phyloP scores from a whole-genome alignment of 2,329 filamentous ascomycete species.

The Fonsecaea monophora region DNA sequence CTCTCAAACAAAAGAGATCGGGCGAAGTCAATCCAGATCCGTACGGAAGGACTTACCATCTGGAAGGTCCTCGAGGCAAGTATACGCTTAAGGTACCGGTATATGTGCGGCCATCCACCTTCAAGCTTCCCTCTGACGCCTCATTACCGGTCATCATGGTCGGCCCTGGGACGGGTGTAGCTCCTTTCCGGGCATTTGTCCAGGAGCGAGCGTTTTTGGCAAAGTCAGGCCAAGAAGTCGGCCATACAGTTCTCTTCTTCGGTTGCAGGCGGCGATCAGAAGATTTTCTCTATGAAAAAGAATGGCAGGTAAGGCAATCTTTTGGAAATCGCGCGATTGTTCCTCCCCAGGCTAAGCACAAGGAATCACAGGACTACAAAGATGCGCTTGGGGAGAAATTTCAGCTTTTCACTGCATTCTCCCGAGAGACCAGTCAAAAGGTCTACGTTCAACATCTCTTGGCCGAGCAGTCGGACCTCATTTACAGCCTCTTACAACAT shows the following conservation, averaged over 20 bases:
- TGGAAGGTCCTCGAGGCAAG: conserved; percentile 90
- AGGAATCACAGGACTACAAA: not conserved
- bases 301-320: conserved; percentile 10
- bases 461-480: not conserved
- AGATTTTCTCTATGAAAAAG: conserved; percentile 48
- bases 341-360: not conserved
- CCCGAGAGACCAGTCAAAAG: conserved; percentile 1
- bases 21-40: conserved; percentile 78
- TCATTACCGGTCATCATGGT: conserved; percentile 94
- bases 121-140: conserved; percentile 97
- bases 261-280: conserved; percentile 49
- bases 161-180: conserved; percentile 93
- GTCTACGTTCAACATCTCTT: conserved; percentile 17
- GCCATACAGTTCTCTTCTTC: conserved; percentile 51
- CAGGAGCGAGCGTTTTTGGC: conserved; percentile 41
- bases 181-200: conserved; percentile 35
- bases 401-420: conserved; percentile 1
- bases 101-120: conserved; percentile 96
- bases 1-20: conserved; percentile 82
- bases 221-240: conserved; percentile 47
- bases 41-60: conserved; percentile 72
- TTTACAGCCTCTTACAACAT: not conserved
- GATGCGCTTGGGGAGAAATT: not conserved
- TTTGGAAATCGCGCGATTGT: not conserved
- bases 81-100: conserved; percentile 94